These are phyloP conservation scores for Plasmodium yoelii DNA, from an alignment of 169 alveolate species.

Conservation along the genomic window DNA sequence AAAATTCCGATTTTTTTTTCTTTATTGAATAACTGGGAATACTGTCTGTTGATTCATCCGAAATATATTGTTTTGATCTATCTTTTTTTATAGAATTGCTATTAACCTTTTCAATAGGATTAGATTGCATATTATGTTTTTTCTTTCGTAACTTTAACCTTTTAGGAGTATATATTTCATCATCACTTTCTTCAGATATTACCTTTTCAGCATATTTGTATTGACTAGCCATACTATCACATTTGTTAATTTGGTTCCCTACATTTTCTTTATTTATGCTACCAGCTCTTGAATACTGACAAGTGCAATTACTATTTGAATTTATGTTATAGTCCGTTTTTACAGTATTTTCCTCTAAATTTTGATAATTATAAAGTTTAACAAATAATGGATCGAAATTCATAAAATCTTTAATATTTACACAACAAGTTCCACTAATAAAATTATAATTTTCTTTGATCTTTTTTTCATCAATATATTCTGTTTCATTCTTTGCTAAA, in stretches of 20 bases:
- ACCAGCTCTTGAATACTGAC: too few relatives aligned
- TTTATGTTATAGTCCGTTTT: not conserved
- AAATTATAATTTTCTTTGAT: conserved; percentile 25
- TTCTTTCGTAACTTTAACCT: conserved; percentile 27
- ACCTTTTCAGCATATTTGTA: not conserved
- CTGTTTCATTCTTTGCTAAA: conserved; percentile 10
- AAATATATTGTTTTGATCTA: not conserved
- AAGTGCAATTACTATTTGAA: not conserved
- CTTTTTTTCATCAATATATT: conserved; percentile 4
- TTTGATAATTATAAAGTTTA: conserved; percentile 49
- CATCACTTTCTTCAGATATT: conserved; percentile 35
- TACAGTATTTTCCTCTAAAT: not conserved
- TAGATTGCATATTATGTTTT: not conserved
- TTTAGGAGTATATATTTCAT: conserved; percentile 56
- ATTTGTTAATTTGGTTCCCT: not conserved
- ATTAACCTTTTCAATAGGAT: not conserved
- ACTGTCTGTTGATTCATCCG: not conserved
- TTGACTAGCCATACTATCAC: not conserved
- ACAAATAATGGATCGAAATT: conserved; percentile 46
- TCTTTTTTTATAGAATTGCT: conserved; percentile 1
- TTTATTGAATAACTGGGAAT: not conserved
- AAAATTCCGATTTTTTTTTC: conserved; percentile 30
- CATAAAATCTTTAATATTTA: conserved; percentile 56
- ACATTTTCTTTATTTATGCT: not conserved
- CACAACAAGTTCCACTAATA: conserved; percentile 15